phyloP scores from a whole-genome alignment of 345 rosid genomes.

The Mallotus nudiflorus region DNA sequence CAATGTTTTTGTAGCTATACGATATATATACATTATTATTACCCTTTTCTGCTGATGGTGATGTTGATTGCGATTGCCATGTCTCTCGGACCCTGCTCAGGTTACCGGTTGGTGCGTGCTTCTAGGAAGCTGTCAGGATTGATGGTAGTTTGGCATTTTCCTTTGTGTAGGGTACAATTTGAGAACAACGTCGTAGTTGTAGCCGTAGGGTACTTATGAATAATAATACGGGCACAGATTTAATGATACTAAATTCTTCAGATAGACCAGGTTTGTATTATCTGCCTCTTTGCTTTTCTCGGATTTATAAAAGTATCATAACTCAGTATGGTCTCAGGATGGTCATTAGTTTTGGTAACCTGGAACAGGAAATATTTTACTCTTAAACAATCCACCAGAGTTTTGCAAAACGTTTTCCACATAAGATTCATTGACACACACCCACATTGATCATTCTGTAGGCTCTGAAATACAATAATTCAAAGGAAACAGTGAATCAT shows the following conservation, averaged over 20 bases:
- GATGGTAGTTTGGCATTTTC: neutral
- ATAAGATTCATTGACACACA: neutral
- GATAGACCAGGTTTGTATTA: neutral
- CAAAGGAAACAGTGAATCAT: neutral
- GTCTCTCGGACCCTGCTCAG: neutral
- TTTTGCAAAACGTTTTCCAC: neutral
- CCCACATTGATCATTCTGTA: neutral
- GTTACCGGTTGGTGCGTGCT: conserved; percentile 12
- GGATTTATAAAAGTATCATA: too few species aligned
- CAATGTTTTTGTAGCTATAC: neutral
- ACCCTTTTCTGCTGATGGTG: neutral
- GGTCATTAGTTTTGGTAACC: too few species aligned
- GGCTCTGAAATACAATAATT: neutral
- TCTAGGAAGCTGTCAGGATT: conserved; percentile 11
- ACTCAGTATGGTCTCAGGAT: too few species aligned
- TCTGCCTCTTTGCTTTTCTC: neutral
- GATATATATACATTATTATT: neutral
- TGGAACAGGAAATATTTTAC: too few species aligned
- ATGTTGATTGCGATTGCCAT: neutral
- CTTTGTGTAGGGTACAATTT: neutral
- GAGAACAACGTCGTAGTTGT: conserved; percentile 9
- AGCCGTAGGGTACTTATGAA: neutral
- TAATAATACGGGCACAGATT: neutral
- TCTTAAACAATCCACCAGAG: too few species aligned
- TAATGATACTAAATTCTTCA: neutral